Conservation (phyloP, 257 asterid genomes). For the Solanum habrochaites region DNA sequence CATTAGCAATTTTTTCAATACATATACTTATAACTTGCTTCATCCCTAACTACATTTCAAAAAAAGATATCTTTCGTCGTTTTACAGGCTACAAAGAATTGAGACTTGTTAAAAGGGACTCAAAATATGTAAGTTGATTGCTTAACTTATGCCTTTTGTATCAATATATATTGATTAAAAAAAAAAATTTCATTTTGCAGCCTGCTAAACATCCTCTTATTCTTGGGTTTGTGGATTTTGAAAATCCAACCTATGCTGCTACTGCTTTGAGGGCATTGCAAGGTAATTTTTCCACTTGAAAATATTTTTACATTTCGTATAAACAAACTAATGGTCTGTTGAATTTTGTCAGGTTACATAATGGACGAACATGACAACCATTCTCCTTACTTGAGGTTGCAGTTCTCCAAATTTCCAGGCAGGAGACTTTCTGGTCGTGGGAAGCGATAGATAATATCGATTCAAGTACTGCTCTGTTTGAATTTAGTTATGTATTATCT, state of each 20-base stretch:
- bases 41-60: slow-evolving; percentile 13
- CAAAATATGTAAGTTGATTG: slow-evolving; percentile 28
- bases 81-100: slow-evolving; percentile 53
- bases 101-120: slow-evolving; percentile 39
- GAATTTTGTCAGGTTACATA: slow-evolving; percentile 28
- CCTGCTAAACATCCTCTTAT: slow-evolving; percentile 39
- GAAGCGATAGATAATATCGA: slow-evolving; percentile 10
- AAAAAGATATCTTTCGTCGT: slow-evolving; percentile 42
- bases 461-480: neutral
- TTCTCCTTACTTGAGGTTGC: slow-evolving; percentile 32
- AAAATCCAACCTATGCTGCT: slow-evolving; percentile 41
- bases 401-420: slow-evolving; percentile 42
- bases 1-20: neutral
- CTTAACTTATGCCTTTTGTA: neutral
- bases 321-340: neutral
- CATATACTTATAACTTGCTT: neutral
- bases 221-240: slow-evolving; percentile 45
- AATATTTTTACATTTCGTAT: no score
- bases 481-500: neutral
- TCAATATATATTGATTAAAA: no score
- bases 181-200: slow-evolving; percentile 14
- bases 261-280: slow-evolving; percentile 45
- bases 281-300: slow-evolving; percentile 11
- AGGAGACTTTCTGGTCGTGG: slow-evolving; percentile 31
- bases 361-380: slow-evolving; percentile 26